Evolutionary conservation across 306 rosid genomes (phyloP), one percentile per base, ranked within the genome.

Genomic region (Pachyrhizus erosus): DNA sequence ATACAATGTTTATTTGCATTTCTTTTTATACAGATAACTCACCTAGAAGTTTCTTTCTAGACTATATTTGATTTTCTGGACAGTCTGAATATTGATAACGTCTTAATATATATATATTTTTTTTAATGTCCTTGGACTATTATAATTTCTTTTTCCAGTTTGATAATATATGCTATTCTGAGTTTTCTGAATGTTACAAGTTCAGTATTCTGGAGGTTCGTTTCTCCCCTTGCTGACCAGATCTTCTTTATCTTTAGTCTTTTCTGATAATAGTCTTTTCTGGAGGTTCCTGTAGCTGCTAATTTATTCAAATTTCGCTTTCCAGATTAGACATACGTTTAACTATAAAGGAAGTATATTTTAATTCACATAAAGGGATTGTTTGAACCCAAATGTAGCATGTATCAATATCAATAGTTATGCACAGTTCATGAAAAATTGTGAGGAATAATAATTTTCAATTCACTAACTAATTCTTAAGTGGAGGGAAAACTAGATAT

Each of bases 181-280:
- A 69, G 69, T 43, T 42, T 43, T 43, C 45, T 4, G 46, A 76
- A 76, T 76, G 31, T 45, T 21, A 27, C 61, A 62, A 77, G 33
- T 9, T 33, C 31, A 64, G 31, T 43, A 9, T 62, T 29, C 20
- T 31, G 43, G 20, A 31, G 70, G 31, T 64, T 31, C 70, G 43
- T 64, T 31, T 27, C 40, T 27, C 34, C 39, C 9, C 1, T 61
- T 52, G 24, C 60, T 18, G 26, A 20, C 29, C 8, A 6, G 27
- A 40, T 57, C 70, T 9, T 75, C 24, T 62, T 62, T 9, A 58
- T 75, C 24, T 62, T 62, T 9, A 58, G 17, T 64, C 45, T 29
- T 76, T 45, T 27, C 13, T 60, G 31, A 26, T 9, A 29, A 17
- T 2, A 10, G 8, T n/a, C n/a, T n/a, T n/a, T n/a, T n/a, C n/a